Conservation (phyloP, 306 rosid genomes). For the Cucurbita maxima region DNA sequence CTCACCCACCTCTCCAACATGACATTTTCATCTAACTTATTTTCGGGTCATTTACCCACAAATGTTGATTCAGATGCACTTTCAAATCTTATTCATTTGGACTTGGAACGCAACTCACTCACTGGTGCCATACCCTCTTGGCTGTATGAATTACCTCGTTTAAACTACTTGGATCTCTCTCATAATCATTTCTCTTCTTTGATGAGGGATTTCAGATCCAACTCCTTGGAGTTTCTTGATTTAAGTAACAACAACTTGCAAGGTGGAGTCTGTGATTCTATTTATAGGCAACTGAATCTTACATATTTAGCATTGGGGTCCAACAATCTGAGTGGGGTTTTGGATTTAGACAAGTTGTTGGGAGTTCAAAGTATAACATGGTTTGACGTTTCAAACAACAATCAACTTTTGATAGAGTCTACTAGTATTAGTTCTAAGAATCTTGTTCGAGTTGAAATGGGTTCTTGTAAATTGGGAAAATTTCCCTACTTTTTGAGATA, state of each 20-base stretch:
- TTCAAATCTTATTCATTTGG: neutral
- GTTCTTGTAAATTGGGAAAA: conserved; percentile 6
- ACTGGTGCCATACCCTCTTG: neutral
- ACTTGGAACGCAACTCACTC: neutral
- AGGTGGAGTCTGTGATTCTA: conserved; percentile 2
- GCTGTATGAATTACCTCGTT: neutral
- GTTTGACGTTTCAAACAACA: neutral
- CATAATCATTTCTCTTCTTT: neutral
- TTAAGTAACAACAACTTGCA: neutral
- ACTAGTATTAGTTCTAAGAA: neutral
- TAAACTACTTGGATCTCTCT: neutral
- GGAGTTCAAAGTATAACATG: fast-evolving
- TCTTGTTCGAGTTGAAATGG: neutral
- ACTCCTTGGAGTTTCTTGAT: neutral
- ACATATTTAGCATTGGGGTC: neutral
- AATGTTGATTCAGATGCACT: neutral
- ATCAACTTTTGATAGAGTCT: neutral
- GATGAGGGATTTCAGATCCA: neutral
- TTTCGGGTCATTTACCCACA: neutral
- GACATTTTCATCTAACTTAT: no score
- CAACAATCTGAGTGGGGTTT: conserved; percentile 2
- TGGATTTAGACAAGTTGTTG: neutral
- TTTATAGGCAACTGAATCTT: conserved; percentile 4
- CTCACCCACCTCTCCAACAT: neutral
- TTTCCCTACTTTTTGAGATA: conserved; percentile 10